phyloP scores from a whole-genome alignment of 2,329 filamentous ascomycete genomes.

The Cladophialophora yegresii region DNA sequence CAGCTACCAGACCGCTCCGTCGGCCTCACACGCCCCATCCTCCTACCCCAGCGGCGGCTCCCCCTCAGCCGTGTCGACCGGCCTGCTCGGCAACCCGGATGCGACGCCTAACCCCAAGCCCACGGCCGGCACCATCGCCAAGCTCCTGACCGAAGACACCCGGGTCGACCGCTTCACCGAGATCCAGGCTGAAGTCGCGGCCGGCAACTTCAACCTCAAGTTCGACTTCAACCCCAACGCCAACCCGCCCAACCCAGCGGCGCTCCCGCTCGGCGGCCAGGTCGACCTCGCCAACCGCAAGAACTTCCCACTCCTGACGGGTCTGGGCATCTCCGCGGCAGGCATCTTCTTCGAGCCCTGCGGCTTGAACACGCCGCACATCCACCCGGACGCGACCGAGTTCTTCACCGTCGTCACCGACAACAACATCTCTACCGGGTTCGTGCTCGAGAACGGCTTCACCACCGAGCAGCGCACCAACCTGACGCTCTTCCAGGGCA shows the following conservation, averaged over 20 bases:
- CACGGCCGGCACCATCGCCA: constrained; percentile 29
- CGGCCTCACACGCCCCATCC: background rate
- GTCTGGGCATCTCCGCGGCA: constrained; percentile 34
- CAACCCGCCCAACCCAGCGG: constrained; percentile 26
- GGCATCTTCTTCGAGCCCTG: constrained; percentile 42
- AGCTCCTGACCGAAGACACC: constrained; percentile 34
- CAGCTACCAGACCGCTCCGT: constrained; percentile 16
- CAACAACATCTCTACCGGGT: constrained; percentile 46
- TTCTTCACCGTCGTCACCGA: constrained; percentile 51
- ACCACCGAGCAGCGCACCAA: constrained; percentile 45
- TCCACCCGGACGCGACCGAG: constrained; percentile 53
- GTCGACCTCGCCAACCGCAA: constrained; percentile 36
- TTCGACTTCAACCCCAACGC: constrained; percentile 38
- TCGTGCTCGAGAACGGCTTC: constrained; percentile 52
- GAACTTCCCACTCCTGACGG: constrained; percentile 37
- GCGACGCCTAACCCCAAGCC: constrained; percentile 31
- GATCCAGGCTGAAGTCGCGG: constrained; percentile 28
- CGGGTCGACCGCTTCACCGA: constrained; percentile 32
- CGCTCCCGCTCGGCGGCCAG: constrained; percentile 38
- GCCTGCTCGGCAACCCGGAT: constrained; percentile 24
- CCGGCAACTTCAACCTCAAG: constrained; percentile 32
- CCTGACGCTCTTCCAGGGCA: constrained; percentile 48
- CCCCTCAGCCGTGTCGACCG: background rate
- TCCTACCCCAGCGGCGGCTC: no score
- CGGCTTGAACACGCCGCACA: constrained; percentile 53